Evolutionary conservation across 2,329 filamentous ascomycete genomes (phyloP), one percentile per base, ranked within the genome.

Genomic region (Rhexocercosporidium sp.): DNA sequence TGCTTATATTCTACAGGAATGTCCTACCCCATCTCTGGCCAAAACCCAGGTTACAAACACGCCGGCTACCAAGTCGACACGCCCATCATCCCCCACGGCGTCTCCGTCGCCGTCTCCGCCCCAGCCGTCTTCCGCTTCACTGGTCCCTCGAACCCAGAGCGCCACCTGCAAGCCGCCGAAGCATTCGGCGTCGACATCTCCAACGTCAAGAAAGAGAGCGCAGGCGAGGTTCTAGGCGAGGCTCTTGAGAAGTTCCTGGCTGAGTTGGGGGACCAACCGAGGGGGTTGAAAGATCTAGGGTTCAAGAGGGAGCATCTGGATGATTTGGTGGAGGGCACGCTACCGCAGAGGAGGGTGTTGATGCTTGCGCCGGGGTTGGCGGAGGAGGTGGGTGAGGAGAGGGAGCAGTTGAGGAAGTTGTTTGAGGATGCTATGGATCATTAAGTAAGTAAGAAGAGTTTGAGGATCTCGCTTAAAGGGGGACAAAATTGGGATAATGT

Each of bases 101-200:
- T 99, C 27, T 95, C 92, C 1, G 96, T 99, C 0, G 96, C 94
- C 3, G 95, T 98, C 7, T 95, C 93, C 0, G 93, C 95, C 0
- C 95, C 96, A 0, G 92, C 95, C 0, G 95, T 98, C 1, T 99
- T 98, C 86, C 89, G 88, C 34, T 98, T 98, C 81, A 99, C 95
- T 0, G 95, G 86, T 0, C 86, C 95, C 0, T 96, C 92, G 1
- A 98, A 98, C 77, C 96, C 96, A 0, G 93, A 97, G 62, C 89
- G 96, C 11, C 96, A 99, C 81, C 82, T 99, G 41, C 88, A 90
- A 4, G 96, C 95, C 0, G 95, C 96, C 0, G 94, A 97, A 78
- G 89, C 87, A 0, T 98, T 99, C 72, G 96, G 95, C 1, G 92
- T 96, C 1, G 96, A 99, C 75, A 88, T 96, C 60, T 90, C 88